Base-by-base conservation (phyloP, 1,284 basidiomycete genomes). In the Gomphus bonarii region DNA sequence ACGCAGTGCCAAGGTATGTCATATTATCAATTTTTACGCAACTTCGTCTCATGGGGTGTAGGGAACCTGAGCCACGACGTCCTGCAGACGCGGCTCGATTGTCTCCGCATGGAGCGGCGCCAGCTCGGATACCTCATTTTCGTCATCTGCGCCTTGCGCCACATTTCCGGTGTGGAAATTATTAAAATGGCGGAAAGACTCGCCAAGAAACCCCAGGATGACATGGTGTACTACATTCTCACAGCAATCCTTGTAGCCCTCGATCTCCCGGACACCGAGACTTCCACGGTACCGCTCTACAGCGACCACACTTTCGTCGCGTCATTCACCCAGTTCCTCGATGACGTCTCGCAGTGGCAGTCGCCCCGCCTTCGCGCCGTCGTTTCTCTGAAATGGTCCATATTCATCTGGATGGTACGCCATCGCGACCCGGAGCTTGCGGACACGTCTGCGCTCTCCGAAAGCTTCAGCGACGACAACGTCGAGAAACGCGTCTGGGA, bases 401-500 rank as follows among this genome's bases (percentile, higher is more conserved):
- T 58, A 7, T 73, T 95, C 56, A 92, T 88, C 69, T 76, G 91
- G 63, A 84, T 87, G 1, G 79, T 82, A 4, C 75, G 90, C 25
- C 81, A 85, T 64, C 77, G 80, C 20, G 82, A 91, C 62, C 72
- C 82, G 0, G 72, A 76, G 7, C 70, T 94, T 49, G 62, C 55
- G 67, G 65, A 87, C 85, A 67, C 79, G 76, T 61, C 74, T 73
- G 38, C 73, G 74, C 12, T 58, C 18, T 50, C 56, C 12, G 36
- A 31, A 8, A 84, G 85, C 0, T 88, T 92, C 69, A 82, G 80
- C 59, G 84, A 86, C 1, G 85, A 88, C 55, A 81, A 87, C 55
- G 77, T 94, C 43, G 91, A 95, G 67, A 80, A 80, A 3, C 83
- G 90, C 61, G 80, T 93, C 20, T 86, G 84, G 78, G 84, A 82